A percentile compares a stretch with the other conserved stretches of the same genome.
Conservation (phyloP, 495 filamentous ascomycete species). For the Annulohypoxylon moriforme region DNA sequence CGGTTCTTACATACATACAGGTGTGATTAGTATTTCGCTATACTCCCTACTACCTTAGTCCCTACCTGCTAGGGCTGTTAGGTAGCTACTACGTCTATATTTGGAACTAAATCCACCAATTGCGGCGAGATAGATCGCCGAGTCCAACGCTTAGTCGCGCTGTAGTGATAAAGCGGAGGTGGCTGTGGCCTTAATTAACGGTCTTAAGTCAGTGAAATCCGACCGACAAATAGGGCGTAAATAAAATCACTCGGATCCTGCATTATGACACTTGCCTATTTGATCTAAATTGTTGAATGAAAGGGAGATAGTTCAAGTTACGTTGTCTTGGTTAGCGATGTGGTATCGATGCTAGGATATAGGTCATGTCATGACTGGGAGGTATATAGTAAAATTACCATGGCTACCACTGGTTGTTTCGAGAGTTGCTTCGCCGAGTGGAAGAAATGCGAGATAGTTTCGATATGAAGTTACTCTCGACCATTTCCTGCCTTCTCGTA, state of each 20-base stretch:
- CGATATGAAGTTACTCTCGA: slow-evolving; percentile 28
- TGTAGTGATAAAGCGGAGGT: not conserved
- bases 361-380: no score
- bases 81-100: not conserved
- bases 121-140: slow-evolving; percentile 1
- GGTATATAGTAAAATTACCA: slow-evolving; percentile 27
- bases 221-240: slow-evolving; percentile 16
- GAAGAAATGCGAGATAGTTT: not conserved
- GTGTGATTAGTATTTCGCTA: not conserved
- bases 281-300: slow-evolving; percentile 9
- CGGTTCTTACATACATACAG: not conserved
- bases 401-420: not conserved
- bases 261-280: slow-evolving; percentile 35
- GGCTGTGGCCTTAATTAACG: slow-evolving; percentile 7
- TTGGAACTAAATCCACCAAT: slow-evolving; percentile 11
- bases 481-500: slow-evolving; percentile 13
- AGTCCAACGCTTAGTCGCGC: not conserved
- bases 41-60: not conserved
- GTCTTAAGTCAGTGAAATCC: slow-evolving; percentile 2
- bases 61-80: not conserved
- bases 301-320: slow-evolving; percentile 9
- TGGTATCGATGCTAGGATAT: slow-evolving; percentile 13
- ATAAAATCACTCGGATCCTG: slow-evolving; percentile 16
- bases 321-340: slow-evolving; percentile 19
- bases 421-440: not conserved